Percentiles rank a stretch among this genome's conserved stretches.
Conservation (phyloP, 176 grass and related monocot genomes). For the Musa schizocarpa region DNA sequence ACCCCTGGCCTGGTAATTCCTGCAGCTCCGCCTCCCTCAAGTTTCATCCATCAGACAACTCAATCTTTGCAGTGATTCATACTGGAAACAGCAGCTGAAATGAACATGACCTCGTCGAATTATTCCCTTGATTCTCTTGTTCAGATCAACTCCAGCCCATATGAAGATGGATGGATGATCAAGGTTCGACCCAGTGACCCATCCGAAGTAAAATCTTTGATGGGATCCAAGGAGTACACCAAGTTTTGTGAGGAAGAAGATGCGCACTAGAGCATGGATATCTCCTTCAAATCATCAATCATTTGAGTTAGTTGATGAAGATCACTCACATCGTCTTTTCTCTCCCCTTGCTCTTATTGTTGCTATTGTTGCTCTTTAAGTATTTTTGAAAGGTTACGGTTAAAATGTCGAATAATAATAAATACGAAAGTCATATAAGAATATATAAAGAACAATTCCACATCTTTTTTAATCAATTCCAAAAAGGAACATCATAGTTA, state of each 20-base stretch:
- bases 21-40: background rate
- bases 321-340: too few relatives aligned
- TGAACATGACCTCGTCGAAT: background rate
- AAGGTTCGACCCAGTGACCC: slow-evolving; percentile 77
- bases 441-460: too few relatives aligned
- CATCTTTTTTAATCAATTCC: too few relatives aligned
- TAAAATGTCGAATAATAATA: too few relatives aligned
- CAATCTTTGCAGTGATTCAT: background rate
- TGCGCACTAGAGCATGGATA: background rate
- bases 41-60: background rate
- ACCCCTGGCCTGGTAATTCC: slow-evolving; percentile 56
- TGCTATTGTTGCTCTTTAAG: too few relatives aligned
- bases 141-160: slow-evolving; percentile 77
- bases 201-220: slow-evolving; percentile 37
- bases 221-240: slow-evolving; percentile 61
- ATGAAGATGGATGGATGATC: slow-evolving; percentile 90
- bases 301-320: too few relatives aligned
- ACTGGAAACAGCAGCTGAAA: background rate
- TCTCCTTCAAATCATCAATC: too few relatives aligned
- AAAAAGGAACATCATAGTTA: too few relatives aligned
- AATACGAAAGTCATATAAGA: too few relatives aligned
- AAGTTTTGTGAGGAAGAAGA: slow-evolving; percentile 88
- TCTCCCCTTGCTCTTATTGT: too few relatives aligned
- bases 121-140: background rate
- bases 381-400: too few relatives aligned